Evolutionary conservation across 2,329 filamentous ascomycete genomes (phyloP).

Genomic region (Calonectria pseudoturangicola): DNA sequence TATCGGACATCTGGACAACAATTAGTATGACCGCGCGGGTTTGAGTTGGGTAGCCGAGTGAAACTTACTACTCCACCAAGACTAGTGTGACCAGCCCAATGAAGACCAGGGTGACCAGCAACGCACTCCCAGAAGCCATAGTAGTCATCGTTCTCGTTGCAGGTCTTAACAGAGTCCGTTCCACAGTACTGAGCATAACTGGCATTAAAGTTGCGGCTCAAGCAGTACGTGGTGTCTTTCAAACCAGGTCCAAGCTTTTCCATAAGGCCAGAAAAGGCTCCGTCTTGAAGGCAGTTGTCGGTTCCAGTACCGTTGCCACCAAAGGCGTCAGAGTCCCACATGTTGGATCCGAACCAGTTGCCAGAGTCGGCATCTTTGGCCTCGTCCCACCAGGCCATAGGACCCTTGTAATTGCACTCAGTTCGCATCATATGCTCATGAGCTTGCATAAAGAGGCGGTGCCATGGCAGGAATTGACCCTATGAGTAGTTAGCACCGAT

Average conservation of each 20-base stretch:
- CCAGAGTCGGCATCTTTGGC: background rate
- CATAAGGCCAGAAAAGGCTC: slow-evolving; percentile 4
- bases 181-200: slow-evolving; percentile 21
- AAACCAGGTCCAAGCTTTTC: slow-evolving; percentile 4
- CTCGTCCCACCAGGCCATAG: slow-evolving; percentile 22
- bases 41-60: too few species aligned
- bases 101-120: slow-evolving; percentile 15
- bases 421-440: slow-evolving; percentile 14
- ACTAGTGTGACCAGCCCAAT: background rate
- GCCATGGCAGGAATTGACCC: slow-evolving; percentile 22
- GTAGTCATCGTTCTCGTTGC: slow-evolving; percentile 11
- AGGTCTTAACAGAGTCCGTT: background rate
- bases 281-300: slow-evolving; percentile 6
- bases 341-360: slow-evolving; percentile 21
- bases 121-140: slow-evolving; percentile 18
- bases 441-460: slow-evolving; percentile 15
- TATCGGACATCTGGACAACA: slow-evolving; percentile 8
- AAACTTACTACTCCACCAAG: slow-evolving; percentile 20
- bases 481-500: background rate
- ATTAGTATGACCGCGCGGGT: background rate
- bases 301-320: slow-evolving; percentile 15
- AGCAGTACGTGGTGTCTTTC: slow-evolving; percentile 3
- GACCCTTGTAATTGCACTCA: slow-evolving; percentile 9
- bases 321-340: slow-evolving; percentile 18
- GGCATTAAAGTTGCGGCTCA: background rate